Conservation (phyloP, 306 rosid species). For the Quercus glauca region DNA sequence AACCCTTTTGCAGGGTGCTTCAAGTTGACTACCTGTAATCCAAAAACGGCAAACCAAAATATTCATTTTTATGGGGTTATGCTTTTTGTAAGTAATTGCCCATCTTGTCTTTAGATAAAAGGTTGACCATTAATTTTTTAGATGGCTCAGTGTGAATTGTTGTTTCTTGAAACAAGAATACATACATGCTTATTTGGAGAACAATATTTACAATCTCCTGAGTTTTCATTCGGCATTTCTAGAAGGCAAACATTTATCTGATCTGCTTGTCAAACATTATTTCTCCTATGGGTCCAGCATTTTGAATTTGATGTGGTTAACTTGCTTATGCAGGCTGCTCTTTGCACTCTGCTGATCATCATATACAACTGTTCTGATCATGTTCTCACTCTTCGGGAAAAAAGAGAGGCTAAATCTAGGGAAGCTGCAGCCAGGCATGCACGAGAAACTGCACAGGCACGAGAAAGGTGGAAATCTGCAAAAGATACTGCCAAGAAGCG, state of each 20-base stretch:
- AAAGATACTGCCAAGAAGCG: slow-evolving; percentile 56
- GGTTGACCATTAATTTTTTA: background rate
- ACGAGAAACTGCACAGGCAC: slow-evolving; percentile 69
- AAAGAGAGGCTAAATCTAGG: slow-evolving; percentile 62
- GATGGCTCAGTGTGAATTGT: background rate
- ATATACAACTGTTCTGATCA: slow-evolving; percentile 76
- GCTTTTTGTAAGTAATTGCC: slow-evolving; percentile 63
- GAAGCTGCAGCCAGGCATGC: slow-evolving; percentile 77
- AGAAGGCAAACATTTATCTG: background rate
- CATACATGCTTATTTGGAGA: too few species aligned
- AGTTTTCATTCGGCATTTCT: background rate
- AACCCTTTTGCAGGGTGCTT: slow-evolving; percentile 69
- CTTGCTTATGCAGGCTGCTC: slow-evolving; percentile 49
- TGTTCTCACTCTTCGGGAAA: slow-evolving; percentile 68
- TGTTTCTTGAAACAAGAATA: too few species aligned
- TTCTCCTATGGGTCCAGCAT: slow-evolving; percentile 16
- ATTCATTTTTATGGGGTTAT: slow-evolving; percentile 70
- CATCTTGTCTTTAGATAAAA: slow-evolving; percentile 16
- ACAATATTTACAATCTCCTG: too few species aligned
- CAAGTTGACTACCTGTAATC: slow-evolving; percentile 66
- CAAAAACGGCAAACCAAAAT: slow-evolving; percentile 64
- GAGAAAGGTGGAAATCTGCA: slow-evolving; percentile 73
- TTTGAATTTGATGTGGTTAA: slow-evolving; percentile 24
- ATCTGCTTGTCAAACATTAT: background rate
- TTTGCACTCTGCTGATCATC: slow-evolving; percentile 54